Percentiles rank a stretch among this genome's conserved stretches.
Evolutionary conservation across 305 asterid species (phyloP).

Genomic region (Fraxinus nigra): DNA sequence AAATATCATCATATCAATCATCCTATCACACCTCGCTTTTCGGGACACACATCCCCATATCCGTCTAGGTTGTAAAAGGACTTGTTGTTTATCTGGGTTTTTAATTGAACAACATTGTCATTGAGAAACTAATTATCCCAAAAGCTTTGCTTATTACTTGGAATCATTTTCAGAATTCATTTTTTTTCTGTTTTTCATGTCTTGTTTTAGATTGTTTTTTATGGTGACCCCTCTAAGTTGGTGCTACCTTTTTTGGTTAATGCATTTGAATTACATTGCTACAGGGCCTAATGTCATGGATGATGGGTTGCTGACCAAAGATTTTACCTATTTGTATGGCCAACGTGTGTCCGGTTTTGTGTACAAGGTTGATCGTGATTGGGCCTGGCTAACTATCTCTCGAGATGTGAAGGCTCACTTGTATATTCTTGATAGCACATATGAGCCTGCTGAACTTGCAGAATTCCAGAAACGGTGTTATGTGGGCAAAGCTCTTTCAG

Average conservation of each 20-base stretch:
- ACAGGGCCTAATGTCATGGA: constrained; percentile 51
- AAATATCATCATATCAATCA: constrained; percentile 1
- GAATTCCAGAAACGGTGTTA: constrained; percentile 63
- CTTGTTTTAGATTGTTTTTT: background rate
- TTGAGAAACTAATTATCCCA: background rate
- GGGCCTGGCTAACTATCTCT: constrained; percentile 78
- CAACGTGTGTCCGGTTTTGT: constrained; percentile 73
- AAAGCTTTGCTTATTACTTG: background rate
- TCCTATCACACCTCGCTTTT: background rate
- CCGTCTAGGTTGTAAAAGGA: background rate
- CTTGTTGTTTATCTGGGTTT: background rate
- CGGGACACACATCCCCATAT: background rate
- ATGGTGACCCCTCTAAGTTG: constrained; percentile 9
- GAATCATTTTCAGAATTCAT: background rate
- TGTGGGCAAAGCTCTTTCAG: constrained; percentile 67
- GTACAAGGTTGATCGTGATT: constrained; percentile 75
- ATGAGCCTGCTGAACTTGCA: constrained; percentile 70
- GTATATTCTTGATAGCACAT: constrained; percentile 72
- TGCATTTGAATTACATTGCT: constrained; percentile 28
- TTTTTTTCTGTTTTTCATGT: background rate
- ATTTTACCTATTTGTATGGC: constrained; percentile 55
- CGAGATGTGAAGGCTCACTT: constrained; percentile 70
- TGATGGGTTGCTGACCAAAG: constrained; percentile 34
- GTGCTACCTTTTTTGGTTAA: constrained; percentile 4
- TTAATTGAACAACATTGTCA: background rate